These are phyloP conservation scores for Gentiana macrophylla DNA, from an alignment of 257 asterid species.

Conservation along the genomic window DNA sequence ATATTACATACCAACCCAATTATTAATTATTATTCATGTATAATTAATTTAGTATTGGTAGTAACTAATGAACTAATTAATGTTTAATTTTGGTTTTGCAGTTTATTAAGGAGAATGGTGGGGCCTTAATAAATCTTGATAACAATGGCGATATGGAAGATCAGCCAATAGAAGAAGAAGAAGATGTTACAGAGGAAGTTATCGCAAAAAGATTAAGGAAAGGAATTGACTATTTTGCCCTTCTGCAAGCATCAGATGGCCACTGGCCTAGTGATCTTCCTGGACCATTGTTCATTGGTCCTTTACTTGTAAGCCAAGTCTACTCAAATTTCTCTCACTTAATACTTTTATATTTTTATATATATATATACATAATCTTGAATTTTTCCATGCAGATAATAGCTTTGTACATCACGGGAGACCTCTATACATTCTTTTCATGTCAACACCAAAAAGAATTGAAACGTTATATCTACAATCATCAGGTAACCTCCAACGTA, in stretches of 20 bases:
- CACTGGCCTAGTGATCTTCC: constrained; percentile 47
- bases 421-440: constrained; percentile 12
- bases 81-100: constrained; percentile 7
- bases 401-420: constrained; percentile 22
- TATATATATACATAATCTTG: not conserved
- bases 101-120: constrained; percentile 27
- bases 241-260: constrained; percentile 39
- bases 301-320: constrained; percentile 7
- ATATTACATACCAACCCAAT: too few species aligned
- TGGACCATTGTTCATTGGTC: constrained; percentile 34
- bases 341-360: not conserved
- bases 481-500: constrained; percentile 16
- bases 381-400: constrained; percentile 14
- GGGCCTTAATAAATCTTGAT: constrained; percentile 1
- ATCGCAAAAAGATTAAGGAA: constrained; percentile 15
- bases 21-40: too few species aligned
- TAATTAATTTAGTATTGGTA: too few species aligned
- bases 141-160: constrained; percentile 12
- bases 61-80: not conserved
- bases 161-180: constrained; percentile 9
- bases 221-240: constrained; percentile 17
- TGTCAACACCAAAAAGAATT: constrained; percentile 28
- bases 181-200: constrained; percentile 16
- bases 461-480: constrained; percentile 29
- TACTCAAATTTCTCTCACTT: not conserved